Base-by-base conservation (phyloP, 1,284 basidiomycete genomes). In the Lentinula novae-zelandiae region DNA sequence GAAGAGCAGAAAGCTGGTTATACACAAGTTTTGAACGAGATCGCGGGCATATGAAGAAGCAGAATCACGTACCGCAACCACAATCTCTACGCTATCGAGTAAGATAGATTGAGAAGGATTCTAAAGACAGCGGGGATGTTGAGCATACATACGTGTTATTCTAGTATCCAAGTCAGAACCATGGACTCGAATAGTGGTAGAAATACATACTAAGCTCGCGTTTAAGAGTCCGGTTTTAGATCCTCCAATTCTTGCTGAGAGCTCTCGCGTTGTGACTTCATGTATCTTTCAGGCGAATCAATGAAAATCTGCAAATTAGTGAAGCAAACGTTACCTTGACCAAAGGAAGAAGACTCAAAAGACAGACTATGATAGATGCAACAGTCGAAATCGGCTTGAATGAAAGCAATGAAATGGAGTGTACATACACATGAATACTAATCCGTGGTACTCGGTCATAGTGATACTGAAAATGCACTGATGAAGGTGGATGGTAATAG, bases 181-280 rank as follows among this genome's bases (percentile, higher is more conserved):
- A 42, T 15, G 34, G n/a, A 17, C 44, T 50, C 39, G 17, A 17
- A 31, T 38, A 27, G 53, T 42, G 50, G 34, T 15, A 36, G 42
- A 51, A n/a, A 17, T 9, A 74, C 79, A 58, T 68, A 89, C 89
- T 82, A 95, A 78, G 63, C 89, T 95, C 12, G 90, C 92, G 67
- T 94, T 94, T 48, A 94, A 74, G 38, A 95, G 76, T 13, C 90
- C 92, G 0, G 89, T 86, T 64, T 87, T 86, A 1, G 89, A 82
- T 56, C 93, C 92, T 9, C 93, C 89, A 33, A 90, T 81, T 50
- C 89, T 83, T 22, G 88, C 71, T 1, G 92, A 84, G 4, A 95
- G 76, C 61, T 94, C 89, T 65, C 85, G 82, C 0, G 90, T 95
- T 0, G 85, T 84, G 60, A 93, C 82, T 62, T 95, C 93, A 60